A percentile compares a stretch with the other conserved stretches of the same genome.
phyloP scores from a whole-genome alignment of 495 filamentous ascomycete species.

The Chaetomium fimeti region DNA sequence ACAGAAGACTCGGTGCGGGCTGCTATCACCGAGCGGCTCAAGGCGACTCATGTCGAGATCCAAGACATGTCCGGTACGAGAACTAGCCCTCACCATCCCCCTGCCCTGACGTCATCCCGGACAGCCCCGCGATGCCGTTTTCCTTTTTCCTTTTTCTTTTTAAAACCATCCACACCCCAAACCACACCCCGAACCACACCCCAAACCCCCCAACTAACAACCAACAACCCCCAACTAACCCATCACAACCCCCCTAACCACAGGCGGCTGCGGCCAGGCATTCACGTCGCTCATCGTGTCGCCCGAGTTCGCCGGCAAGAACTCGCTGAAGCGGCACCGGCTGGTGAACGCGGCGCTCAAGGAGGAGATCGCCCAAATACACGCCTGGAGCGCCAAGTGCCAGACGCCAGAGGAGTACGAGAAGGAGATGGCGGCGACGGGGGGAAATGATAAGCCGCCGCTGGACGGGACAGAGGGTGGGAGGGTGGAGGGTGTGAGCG shows the following conservation, averaged over 20 bases:
- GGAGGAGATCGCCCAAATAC: constrained; percentile 89
- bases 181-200: no score
- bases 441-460: constrained; percentile 39
- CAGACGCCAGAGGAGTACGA: constrained; percentile 94
- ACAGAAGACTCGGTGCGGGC: constrained; percentile 65
- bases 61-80: constrained; percentile 84
- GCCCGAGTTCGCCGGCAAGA: constrained; percentile 81
- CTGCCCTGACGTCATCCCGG: constrained; percentile 31
- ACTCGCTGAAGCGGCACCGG: constrained; percentile 79
- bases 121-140: neutral
- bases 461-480: constrained; percentile 45
- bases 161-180: neutral
- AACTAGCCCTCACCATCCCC: neutral
- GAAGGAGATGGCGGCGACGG: constrained; percentile 53
- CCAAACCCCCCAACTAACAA: no score
- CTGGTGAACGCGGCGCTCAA: constrained; percentile 85
- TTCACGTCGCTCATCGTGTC: constrained; percentile 92
- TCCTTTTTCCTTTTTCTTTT: neutral
- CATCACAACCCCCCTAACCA: neutral
- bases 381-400: constrained; percentile 98
- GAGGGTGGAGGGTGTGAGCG: constrained; percentile 42
- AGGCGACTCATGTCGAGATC: constrained; percentile 84
- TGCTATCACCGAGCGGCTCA: constrained; percentile 69
- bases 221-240: no score
- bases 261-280: constrained; percentile 93